Evolutionary conservation across 352 stramenopile genomes (phyloP), one percentile per base, ranked within the genome.

Genomic region (Globisporangium heterothallicum): DNA sequence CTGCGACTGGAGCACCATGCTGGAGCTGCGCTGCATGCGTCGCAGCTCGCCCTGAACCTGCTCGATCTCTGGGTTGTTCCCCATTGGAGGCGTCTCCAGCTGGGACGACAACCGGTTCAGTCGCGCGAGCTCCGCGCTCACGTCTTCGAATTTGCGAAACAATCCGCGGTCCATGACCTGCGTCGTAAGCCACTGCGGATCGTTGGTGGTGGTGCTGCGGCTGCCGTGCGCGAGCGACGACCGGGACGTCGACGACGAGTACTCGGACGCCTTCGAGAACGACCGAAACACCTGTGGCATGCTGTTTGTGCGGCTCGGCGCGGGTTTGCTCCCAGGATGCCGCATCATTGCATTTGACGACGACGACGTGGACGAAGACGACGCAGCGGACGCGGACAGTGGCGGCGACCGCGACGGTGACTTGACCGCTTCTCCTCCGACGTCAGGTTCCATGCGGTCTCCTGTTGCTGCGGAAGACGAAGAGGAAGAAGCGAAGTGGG

Each of bases 71-170:
- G 66, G 47, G 53, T n/a, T 47, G 51, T 6, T 47, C 29, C 59
- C 66, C 49, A 46, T 62, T 25, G 59, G 53, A 13, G 49, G 29
- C 18, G 46, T 50, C 44, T 52, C 46, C 9, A 52, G 32, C 48
- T 58, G 46, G 38, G 41, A 64, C 55, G 77, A 69, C 40, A 83
- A 56, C 4, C 64, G 62, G 16, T 36, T 24, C 22, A 88, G 58
- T 2, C 66, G 60, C 22, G 65, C 66, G 30, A 88, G 62, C 53
- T 79, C 70, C 13, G 46, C 56, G 19, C 53, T 82, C 18, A 88
- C 64, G 21, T 82, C 68, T 47, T 85, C 72, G 32, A 86, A 82
- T 49, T 64, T 67, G 16, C 56, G 63, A 48, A 88, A 84, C 43
- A 86, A 72, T 4, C 64, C 64, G 49, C 77, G 72, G 53, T 88